Base-by-base conservation (phyloP, 371 early-diverging fungal genomes). In the Mucor lusitanicus region DNA sequence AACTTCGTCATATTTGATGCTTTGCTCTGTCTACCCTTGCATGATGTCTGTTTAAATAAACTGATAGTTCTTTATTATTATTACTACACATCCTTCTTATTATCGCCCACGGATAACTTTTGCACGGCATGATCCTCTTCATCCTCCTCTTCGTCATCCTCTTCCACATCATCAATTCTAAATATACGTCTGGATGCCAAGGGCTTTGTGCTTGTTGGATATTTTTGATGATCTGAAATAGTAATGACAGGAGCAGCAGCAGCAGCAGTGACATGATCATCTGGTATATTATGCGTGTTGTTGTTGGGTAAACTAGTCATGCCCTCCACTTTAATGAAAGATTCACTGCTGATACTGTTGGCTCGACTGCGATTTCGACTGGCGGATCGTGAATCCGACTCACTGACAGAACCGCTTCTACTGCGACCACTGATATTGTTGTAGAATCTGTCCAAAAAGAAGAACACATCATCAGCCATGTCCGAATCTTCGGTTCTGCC, bases 401-500 rank as follows among this genome's bases (percentile, higher is more conserved):
- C 76, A 37, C 72, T 73, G 1, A 65, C 63, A 27, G 75, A 78
- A n/a, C 76, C 73, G 58, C 76, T 75, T 17, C 73, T 61, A 30
- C 74, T 74, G 21, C 74, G 74, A 37, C 73, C 75, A 40, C 68
- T 65, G 25, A 67, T 64, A 17, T 57, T 59, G 15, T 75, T 76
- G 21, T 77, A 68, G 25, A 70, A 67, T 32, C 74, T 73, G 33
- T 85, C 84, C 44, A 84, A 61, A 73, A 83, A 85, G 67, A 75
- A 85, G 37, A 78, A 77, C 1, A 79, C 82, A 61, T 86, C 88
- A n/a, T 88, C 88, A 3, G 78, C 71, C n/a, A 63, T 27, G 67
- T 87, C 86, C 15, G 83, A 79, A 27, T 82, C 86, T n/a, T 78
- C 79, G 1, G 71, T 63, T 12, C 82, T 67, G 56, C 79, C 81